These are phyloP conservation scores for Vaccinium corymbosum DNA, from an alignment of 148 eudicot genomes.

Conservation along the genomic window DNA sequence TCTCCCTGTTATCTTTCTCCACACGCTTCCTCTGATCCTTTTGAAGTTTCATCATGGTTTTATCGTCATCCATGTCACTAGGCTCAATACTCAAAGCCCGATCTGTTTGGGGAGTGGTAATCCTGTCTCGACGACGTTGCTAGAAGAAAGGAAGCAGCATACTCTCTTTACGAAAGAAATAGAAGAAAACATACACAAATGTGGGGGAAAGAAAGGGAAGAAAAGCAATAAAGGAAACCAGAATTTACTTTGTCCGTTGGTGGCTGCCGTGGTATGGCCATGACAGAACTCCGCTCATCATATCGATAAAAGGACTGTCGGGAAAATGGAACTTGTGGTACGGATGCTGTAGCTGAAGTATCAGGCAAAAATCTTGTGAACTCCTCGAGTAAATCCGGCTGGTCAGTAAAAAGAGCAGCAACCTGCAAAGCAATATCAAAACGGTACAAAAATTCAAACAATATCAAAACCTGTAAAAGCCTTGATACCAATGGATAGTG, in stretches of 20 bases:
- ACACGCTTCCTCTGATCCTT: constrained; percentile 75
- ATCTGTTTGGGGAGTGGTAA: constrained; percentile 50
- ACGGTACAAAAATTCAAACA: constrained; percentile 2
- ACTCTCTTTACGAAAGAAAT: background rate
- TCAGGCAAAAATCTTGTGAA: constrained; percentile 95
- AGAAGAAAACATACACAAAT: background rate
- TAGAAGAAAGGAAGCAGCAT: constrained; percentile 20
- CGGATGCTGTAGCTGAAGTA: constrained; percentile 60
- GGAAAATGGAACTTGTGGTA: constrained; percentile 44
- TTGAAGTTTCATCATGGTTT: constrained; percentile 52
- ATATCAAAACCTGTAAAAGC: background rate
- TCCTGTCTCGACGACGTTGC: constrained; percentile 77
- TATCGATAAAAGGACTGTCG: constrained; percentile 43
- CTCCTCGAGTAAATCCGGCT: constrained; percentile 84
- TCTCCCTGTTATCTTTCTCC: constrained; percentile 76
- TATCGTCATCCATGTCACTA: constrained; percentile 71
- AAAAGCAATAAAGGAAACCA: background rate
- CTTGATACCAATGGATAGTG: background rate
- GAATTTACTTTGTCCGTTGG: constrained; percentile 60
- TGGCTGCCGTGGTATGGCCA: constrained; percentile 49
- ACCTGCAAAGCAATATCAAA: constrained; percentile 39
- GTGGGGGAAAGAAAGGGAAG: background rate
- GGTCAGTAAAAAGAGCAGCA: constrained; percentile 74
- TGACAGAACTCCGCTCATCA: constrained; percentile 63
- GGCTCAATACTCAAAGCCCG: constrained; percentile 64